Evolutionary conservation across 1,139 yeast species (phyloP), one percentile per base, ranked within the genome.

Genomic region (Scheffersomyces quercinus): DNA sequence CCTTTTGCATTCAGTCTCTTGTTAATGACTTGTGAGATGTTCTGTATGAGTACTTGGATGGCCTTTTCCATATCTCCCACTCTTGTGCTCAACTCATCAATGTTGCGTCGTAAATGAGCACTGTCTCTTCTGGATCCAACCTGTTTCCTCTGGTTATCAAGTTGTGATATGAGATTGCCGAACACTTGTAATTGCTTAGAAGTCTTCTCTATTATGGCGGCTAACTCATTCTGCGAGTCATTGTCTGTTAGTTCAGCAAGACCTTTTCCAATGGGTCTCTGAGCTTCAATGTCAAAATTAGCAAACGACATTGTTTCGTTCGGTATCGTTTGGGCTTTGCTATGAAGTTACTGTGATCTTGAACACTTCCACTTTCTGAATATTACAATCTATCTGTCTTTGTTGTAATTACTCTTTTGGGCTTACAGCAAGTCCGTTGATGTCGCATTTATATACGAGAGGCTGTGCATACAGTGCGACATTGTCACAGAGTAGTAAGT

Each of bases 71-170:
- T 48, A 11, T 60, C 64, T 11, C 55, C 47, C 3, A 72, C 61
- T 24, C 62, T 62, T 4, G 39, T 40, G 6, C 61, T 62, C 29
- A 68, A 52, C 1, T 55, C 56, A 37, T 74, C 79, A 6, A 81
- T 62, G 9, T 61, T 60, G 7, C 55, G 54, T 38, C 89, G 62
- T 10, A 79, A 55, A 20, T 63, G 60, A 0, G 47, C 26, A 24
- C 70, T 66, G 53, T 85, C 90, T 51, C 85, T 60, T 46, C 70
- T 70, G 0, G 85, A 68, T 0, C 89, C 90, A 11, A 85, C 54
- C 41, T 70, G 78, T 38, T 64, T 69, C 32, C 78, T 66, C 43
- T 74, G 73, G 39, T 69, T 68, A 51, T 79, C 83, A 42, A 81
- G 68, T 45, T 68, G 77, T 5, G 77, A 64, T 12, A 79, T 73